Base-by-base conservation (phyloP, 805 yeast genomes). In the Babjeviella inositovora region DNA sequence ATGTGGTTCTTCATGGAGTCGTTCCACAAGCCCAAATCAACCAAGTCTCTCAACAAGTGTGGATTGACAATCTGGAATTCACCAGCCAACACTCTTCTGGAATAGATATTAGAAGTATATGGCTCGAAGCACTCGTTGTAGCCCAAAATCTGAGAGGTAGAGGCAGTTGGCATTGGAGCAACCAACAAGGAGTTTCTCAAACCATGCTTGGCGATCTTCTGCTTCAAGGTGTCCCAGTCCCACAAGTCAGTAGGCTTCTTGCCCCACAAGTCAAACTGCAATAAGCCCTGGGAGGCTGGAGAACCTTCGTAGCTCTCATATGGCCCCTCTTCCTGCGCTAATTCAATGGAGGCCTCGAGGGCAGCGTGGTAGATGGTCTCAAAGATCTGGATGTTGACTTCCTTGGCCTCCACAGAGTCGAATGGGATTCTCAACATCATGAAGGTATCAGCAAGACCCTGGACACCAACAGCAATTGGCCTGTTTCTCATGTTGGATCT, bases 131-230 rank as follows among this genome's bases (percentile, higher is more conserved):
- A 66, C 42, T 66, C 74, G 38, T 63, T 66, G 44, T 57, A 60
- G 32, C 73, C 74, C 38, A 66, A 53, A 30, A 66, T 66, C 42
- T 66, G 74, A 7, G 73, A 66, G 5, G 73, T 66, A 13, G 73
- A 66, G n/a, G 73, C 73, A 28, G 74, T 66, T 20, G 74, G 74
- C 74, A 66, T 66, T 30, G 72, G 72, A 1, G 74, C 74, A 31
- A 66, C 70, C 33, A 66, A 55, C 33, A 66, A 50, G 17, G 74
- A 66, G 47, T 66, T 66, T 47, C 74, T 56, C 21, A 66, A 35
- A 21, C 74, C 74, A 37, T 56, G 50, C 31, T 52, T 49, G 24
- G 55, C 53, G 37, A 66, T 46, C 28, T 53, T 47, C 30, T 48
- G 55, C 44, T 64, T 66, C 35, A 66, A 47, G n/a, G 47, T 25